Evolutionary conservation across 176 grass and related monocot species (phyloP).

Genomic region (Metroxylon sagu): DNA sequence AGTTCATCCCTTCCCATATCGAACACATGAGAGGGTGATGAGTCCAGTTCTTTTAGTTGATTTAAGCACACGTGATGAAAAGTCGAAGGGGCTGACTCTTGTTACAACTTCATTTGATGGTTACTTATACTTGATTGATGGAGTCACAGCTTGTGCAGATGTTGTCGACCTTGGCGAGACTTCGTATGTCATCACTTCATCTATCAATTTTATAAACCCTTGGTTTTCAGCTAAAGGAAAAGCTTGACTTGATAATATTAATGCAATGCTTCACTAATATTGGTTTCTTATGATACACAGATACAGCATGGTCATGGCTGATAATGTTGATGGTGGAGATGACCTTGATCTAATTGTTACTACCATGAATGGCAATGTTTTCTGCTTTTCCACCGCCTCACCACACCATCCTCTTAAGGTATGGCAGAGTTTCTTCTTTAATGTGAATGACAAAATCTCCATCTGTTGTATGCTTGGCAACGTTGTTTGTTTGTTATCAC

Average conservation of each 20-base stretch:
- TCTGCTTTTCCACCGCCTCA: constrained; percentile 93
- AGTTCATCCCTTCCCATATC: constrained; percentile 67
- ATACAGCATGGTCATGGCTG: constrained; percentile 96
- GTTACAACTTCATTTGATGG: constrained; percentile 84
- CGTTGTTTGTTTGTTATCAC: too few relatives aligned
- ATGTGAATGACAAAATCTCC: background rate
- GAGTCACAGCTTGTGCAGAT: constrained; percentile 78
- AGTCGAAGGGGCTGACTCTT: constrained; percentile 66
- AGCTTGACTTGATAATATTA: too few relatives aligned
- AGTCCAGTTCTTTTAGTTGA: constrained; percentile 74
- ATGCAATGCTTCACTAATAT: background rate
- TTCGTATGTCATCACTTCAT: constrained; percentile 39
- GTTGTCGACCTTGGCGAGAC: constrained; percentile 95
- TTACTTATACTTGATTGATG: constrained; percentile 92
- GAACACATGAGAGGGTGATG: constrained; percentile 86
- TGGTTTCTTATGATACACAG: constrained; percentile 30
- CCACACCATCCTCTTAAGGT: constrained; percentile 96
- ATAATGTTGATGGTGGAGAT: constrained; percentile 94
- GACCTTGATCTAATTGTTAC: constrained; percentile 95
- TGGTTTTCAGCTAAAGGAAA: background rate
- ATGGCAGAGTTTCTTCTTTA: background rate
- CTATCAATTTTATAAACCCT: constrained; percentile 18
- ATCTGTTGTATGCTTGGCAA: too few relatives aligned
- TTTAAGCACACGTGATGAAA: constrained; percentile 49
- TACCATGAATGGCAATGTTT: constrained; percentile 97